Base-by-base conservation (phyloP, 2,329 filamentous ascomycete species). In the Coniochaeta ligniaria region DNA sequence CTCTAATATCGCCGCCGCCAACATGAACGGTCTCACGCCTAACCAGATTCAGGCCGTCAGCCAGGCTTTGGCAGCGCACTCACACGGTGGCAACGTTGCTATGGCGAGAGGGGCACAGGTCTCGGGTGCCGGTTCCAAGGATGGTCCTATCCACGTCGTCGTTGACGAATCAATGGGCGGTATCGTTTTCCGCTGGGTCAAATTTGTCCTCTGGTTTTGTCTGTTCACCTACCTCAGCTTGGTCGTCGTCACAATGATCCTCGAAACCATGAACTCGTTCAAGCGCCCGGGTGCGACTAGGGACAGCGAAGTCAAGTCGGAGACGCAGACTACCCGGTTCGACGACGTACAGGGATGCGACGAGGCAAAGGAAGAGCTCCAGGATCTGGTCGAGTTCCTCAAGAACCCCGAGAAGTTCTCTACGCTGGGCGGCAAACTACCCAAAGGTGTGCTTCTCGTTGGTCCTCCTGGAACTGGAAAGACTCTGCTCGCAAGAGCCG, bases 381-480 rank as follows among this genome's bases (percentile, higher is more conserved):
- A 96, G 74, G 95, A 99, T 75, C 86, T 99, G 59, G 94, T 99
- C 56, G 95, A 99, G 68, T 99, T 99, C 69, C 77, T 99, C 66
- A 90, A 92, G 75, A 93, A 94, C 72, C 96, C 95, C 0, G 91
- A 96, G 12, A 91, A 90, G 70, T 99, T 98, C 76, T 93, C 90
- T 55, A 91, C 91, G 63, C 88, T 99, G 56, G 95, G 95, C 71
- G 95, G 95, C 69, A 97, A 98, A 76, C 84, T 99, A 59, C 95
- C 95, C 60, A 99, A 98, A 76, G 95, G 95, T 80, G 92, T 99
- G 62, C 83, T 99, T 58, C 84, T 99, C 26, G 92, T 96, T 70
- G 95, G 95, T 0, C 95, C 95, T 71, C 95, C 95, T 59, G 95
- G 95, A 78, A 99, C 95, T 63, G 95, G 95, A 77, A 99, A 99